phyloP scores from a whole-genome alignment of 805 yeast species.

The Kluyveromyces nonfermentans region DNA sequence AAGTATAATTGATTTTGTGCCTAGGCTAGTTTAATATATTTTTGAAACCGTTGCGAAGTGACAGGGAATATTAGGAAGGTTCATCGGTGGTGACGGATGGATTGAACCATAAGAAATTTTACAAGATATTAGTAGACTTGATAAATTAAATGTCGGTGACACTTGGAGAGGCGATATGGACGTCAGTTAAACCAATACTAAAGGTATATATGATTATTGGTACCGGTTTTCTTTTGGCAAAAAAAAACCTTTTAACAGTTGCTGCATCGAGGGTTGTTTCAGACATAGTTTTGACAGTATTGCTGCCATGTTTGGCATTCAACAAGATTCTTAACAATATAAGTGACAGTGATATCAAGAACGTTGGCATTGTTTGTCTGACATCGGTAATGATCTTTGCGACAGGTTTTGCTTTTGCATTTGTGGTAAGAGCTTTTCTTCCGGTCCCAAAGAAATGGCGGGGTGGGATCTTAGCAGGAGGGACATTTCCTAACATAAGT shows the following conservation, averaged over 20 bases:
- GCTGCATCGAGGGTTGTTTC: slow-evolving; percentile 55
- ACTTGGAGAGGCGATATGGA: slow-evolving; percentile 26
- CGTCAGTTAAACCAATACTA: slow-evolving; percentile 68
- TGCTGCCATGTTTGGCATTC: slow-evolving; percentile 60
- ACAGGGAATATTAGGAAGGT: neutral
- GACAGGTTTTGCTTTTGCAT: slow-evolving; percentile 42
- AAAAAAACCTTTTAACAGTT: slow-evolving; percentile 47
- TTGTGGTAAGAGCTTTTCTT: slow-evolving; percentile 15
- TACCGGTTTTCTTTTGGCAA: slow-evolving; percentile 55
- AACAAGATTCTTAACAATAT: slow-evolving; percentile 53
- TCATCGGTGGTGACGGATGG: neutral
- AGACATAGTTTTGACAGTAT: slow-evolving; percentile 49
- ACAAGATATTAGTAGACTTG: too few relatives aligned
- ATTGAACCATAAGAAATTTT: neutral
- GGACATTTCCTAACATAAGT: slow-evolving; percentile 63
- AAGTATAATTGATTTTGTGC: too few relatives aligned
- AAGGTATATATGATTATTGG: slow-evolving; percentile 64
- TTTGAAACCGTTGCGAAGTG: neutral
- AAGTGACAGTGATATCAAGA: slow-evolving; percentile 54
- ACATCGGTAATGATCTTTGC: slow-evolving; percentile 42
- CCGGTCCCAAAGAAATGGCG: slow-evolving; percentile 60
- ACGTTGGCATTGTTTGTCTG: slow-evolving; percentile 54
- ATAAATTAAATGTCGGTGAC: slow-evolving; percentile 17
- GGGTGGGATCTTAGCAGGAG: slow-evolving; percentile 63
- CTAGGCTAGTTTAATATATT: too few relatives aligned